A percentile compares a stretch with the other conserved stretches of the same genome.
These are phyloP conservation scores for Paspalum notatum DNA, from an alignment of 176 grass and related monocot species.

Conservation along the genomic window DNA sequence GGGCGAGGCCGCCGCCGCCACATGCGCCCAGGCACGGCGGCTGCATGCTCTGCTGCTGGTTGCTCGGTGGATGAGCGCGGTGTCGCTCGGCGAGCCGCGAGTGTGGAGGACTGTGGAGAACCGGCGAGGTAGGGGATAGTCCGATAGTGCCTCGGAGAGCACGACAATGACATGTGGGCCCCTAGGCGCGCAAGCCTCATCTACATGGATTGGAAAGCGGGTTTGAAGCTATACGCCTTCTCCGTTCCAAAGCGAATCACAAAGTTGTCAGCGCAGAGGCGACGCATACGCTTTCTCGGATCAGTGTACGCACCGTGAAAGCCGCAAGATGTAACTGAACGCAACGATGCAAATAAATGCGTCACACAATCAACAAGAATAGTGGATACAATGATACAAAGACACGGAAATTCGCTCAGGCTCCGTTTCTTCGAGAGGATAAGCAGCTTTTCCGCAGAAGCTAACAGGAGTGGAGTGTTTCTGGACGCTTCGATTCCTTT, in stretches of 20 bases:
- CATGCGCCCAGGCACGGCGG: constrained; percentile 61
- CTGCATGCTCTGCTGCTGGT: constrained; percentile 54
- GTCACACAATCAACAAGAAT: too few species aligned
- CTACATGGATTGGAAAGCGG: neutral
- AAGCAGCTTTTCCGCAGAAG: too few species aligned
- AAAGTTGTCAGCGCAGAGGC: neutral
- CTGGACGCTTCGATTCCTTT: too few species aligned
- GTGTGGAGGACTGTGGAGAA: neutral
- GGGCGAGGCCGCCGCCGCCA: constrained; percentile 44
- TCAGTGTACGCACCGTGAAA: too few species aligned
- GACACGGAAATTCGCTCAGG: too few species aligned
- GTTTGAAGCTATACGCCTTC: neutral
- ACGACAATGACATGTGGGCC: constrained; percentile 13
- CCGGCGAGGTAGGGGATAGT: constrained; percentile 39
- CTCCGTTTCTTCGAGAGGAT: too few species aligned
- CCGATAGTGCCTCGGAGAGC: constrained; percentile 23
- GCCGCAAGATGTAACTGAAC: too few species aligned
- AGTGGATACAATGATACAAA: too few species aligned
- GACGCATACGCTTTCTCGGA: too few species aligned
- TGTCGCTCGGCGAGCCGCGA: constrained; percentile 20
- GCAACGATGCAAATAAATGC: too few species aligned
- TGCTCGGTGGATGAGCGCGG: constrained; percentile 17
- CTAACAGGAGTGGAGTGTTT: too few species aligned
- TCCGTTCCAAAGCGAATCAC: accelerated
- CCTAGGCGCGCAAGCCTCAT: neutral